Evolutionary conservation across 192 early-diverging fungal genomes (phyloP).

Genomic region (Linnemannia zychae): DNA sequence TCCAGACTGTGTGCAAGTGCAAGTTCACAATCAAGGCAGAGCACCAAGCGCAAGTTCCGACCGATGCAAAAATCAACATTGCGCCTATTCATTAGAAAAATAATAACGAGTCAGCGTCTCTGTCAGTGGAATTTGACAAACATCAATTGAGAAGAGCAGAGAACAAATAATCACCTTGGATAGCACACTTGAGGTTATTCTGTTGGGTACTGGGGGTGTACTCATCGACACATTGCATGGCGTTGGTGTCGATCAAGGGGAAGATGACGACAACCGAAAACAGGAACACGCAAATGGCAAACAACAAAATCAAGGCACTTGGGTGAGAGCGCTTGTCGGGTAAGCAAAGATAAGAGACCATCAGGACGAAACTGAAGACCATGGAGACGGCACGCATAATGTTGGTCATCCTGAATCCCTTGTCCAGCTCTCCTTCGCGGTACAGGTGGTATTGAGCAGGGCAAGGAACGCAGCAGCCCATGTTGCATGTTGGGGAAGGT

Average conservation of each 20-base stretch:
- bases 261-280: constrained; percentile 63
- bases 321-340: constrained; percentile 67
- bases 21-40: constrained; percentile 62
- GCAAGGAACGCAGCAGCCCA: constrained; percentile 67
- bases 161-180: constrained; percentile 55
- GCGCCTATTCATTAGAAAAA: constrained; percentile 38
- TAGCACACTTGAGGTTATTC: constrained; percentile 62
- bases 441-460: constrained; percentile 66
- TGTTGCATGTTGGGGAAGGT: constrained; percentile 26
- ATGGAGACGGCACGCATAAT: constrained; percentile 61
- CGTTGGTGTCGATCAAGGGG: constrained; percentile 55
- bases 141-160: background rate
- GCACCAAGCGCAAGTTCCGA: constrained; percentile 59
- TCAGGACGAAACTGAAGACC: constrained; percentile 54
- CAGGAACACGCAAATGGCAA: constrained; percentile 61
- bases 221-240: constrained; percentile 58
- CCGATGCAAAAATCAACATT: constrained; percentile 62
- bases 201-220: constrained; percentile 58
- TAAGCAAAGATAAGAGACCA: constrained; percentile 60
- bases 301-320: constrained; percentile 62
- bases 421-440: constrained; percentile 42
- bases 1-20: constrained; percentile 70
- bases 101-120: background rate
- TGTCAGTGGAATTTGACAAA: background rate
- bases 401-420: constrained; percentile 60